phyloP scores from a whole-genome alignment of 352 stramenopile genomes.

The Lagenidium sp. region DNA sequence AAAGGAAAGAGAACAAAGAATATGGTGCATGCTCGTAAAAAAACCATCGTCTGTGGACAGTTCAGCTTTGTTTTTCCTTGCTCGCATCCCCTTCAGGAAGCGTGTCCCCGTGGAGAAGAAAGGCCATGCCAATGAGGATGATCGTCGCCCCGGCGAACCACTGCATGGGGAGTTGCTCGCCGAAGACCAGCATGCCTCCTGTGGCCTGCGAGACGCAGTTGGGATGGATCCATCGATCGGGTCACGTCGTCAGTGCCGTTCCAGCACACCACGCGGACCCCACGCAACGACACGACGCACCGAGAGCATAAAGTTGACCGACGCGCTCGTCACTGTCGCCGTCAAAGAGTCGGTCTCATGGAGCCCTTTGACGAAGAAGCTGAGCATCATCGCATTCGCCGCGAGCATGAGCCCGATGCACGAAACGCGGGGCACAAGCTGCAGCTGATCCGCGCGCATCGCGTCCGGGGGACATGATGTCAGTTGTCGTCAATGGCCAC shows the following conservation, averaged over 20 bases:
- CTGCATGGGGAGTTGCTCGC: slow-evolving; percentile 51
- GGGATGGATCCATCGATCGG: too few relatives aligned
- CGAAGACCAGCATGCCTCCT: slow-evolving; percentile 48
- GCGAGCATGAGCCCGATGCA: slow-evolving; percentile 66
- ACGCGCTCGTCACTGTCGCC: slow-evolving; percentile 70
- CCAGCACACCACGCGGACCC: too few relatives aligned
- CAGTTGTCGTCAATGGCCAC: too few relatives aligned
- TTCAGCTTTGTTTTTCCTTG: slow-evolving; percentile 21
- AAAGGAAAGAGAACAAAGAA: background rate
- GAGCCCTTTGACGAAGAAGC: slow-evolving; percentile 70
- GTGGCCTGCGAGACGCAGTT: slow-evolving; percentile 22
- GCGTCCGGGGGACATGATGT: too few relatives aligned
- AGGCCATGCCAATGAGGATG: slow-evolving; percentile 60
- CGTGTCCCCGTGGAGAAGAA: slow-evolving; percentile 57
- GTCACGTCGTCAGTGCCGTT: too few relatives aligned
- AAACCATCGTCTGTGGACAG: too few relatives aligned
- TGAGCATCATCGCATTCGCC: slow-evolving; percentile 70
- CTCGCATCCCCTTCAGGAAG: too few relatives aligned
- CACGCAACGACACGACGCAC: slow-evolving; percentile 17
- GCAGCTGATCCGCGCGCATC: slow-evolving; percentile 12
- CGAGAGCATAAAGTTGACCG: slow-evolving; percentile 78
- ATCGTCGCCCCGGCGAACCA: slow-evolving; percentile 72
- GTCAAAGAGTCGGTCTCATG: slow-evolving; percentile 84
- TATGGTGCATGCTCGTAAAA: background rate
- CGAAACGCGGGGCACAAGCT: slow-evolving; percentile 23